Evolutionary conservation across 345 rosid genomes (phyloP).

Genomic region (Eutrema heterophyllum): DNA sequence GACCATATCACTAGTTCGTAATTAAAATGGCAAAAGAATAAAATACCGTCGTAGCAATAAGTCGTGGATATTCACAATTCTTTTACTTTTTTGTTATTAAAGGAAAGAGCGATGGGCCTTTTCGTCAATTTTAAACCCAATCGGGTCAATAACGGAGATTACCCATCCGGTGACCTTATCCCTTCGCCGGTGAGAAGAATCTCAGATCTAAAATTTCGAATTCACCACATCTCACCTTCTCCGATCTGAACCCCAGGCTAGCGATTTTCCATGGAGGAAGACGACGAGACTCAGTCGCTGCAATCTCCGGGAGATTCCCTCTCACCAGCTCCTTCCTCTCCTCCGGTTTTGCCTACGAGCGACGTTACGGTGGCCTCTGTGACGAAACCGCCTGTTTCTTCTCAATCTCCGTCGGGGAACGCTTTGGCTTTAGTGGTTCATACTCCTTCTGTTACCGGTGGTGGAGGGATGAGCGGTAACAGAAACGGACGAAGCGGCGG

Average conservation of each 20-base stretch:
- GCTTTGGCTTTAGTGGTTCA: constrained; percentile 34
- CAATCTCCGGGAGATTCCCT: constrained; percentile 29
- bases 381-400: constrained; percentile 21
- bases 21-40: background rate
- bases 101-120: constrained; percentile 8
- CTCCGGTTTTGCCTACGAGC: constrained; percentile 24
- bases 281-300: constrained; percentile 46
- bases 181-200: constrained; percentile 26
- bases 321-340: constrained; percentile 37
- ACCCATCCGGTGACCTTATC: constrained; percentile 34
- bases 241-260: background rate
- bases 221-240: background rate
- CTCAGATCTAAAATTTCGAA: background rate
- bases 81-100: background rate
- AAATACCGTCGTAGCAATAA: background rate
- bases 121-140: constrained; percentile 2
- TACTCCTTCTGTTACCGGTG: constrained; percentile 22
- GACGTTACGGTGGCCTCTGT: constrained; percentile 36
- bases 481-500: constrained; percentile 33
- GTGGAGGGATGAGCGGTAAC: constrained; percentile 11
- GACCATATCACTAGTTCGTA: too few relatives aligned
- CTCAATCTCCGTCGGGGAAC: constrained; percentile 22
- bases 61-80: background rate
- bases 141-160: constrained; percentile 35
- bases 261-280: constrained; percentile 46